Conservation (phyloP, 345 rosid genomes). For the Sonneratia alba region DNA sequence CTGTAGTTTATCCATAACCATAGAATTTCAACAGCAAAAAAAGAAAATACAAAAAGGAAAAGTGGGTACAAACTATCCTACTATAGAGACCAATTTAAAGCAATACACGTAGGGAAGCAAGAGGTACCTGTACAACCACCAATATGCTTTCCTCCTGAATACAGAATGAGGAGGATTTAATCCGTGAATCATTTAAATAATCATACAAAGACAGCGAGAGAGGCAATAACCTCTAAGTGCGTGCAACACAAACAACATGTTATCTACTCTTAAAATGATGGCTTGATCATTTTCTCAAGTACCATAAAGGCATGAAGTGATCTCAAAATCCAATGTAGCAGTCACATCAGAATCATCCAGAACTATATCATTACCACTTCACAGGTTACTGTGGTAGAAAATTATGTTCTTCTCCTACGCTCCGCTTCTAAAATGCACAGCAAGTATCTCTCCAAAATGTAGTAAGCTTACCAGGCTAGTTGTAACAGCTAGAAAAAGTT, state of each 20-base stretch:
- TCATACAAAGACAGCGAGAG: background rate
- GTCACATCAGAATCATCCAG: background rate
- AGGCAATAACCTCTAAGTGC: background rate
- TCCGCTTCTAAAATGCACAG: background rate
- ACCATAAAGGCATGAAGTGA: background rate
- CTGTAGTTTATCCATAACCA: background rate
- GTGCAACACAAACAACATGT: background rate
- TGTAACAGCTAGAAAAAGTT: background rate
- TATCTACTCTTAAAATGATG: background rate
- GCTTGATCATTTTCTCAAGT: background rate
- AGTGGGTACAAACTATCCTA: background rate
- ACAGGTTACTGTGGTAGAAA: background rate
- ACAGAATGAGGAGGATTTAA: slow-evolving; percentile 9
- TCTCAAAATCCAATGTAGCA: background rate
- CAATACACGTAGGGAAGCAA: background rate
- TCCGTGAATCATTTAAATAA: background rate
- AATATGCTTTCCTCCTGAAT: slow-evolving; percentile 84
- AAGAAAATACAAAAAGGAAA: no score
- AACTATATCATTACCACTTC: background rate
- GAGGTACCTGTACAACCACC: slow-evolving; percentile 89
- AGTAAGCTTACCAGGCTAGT: background rate
- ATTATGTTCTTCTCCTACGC: background rate
- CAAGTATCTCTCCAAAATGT: background rate
- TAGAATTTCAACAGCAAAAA: background rate
- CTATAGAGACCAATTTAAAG: background rate